Base-by-base conservation (phyloP, 495 filamentous ascomycete species). In the Hypomontagnella submonticulosa region DNA sequence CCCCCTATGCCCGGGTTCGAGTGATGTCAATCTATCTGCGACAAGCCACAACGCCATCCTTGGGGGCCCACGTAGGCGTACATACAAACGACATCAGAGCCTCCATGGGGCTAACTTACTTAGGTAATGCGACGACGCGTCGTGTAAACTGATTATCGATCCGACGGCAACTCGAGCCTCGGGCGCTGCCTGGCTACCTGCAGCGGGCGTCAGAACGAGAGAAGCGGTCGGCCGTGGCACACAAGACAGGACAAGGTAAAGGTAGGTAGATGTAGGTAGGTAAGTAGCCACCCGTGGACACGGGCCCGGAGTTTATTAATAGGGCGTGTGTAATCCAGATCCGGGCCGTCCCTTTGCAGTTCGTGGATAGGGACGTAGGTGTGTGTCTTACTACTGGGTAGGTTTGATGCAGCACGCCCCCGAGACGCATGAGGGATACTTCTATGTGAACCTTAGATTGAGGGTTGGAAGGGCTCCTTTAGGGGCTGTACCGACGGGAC, bases 161-260 rank as follows among this genome's bases (percentile, higher is more conserved):
- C 46, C 51, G 40, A 30, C 47, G 34, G 33, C 27, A 20, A 16
- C n/a, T 54, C 34, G 19, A 27, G 23, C 23, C 23, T 27, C n/a
- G n/a, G n/a, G n/a, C n/a, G 23, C 23, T 27, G 50, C 15, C 51
- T 32, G 64, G 64, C 30, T 62, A 58, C 64, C 20, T 54, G 53
- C 64, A 63, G 65, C 63, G 53, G 65, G 54, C 65, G 49, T 57
- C 23, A 12, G 30, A 13, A 32, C 27, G 38, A 50, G 51, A 51
- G n/a, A 57, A 3, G 32, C 46, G 6, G 33, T 10, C 37, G 44
- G 41, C 40, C 16, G 47, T 61, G 43, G 23, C 4, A 40, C 6
- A 33, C 42, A n/a, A n/a, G 20, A n/a, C 23, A 27, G 23, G 23
- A 15, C 6, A 11, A 49, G 53, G 43, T 37, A 47, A 11, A 49